phyloP scores from a whole-genome alignment of 2,329 filamentous ascomycete genomes.

The Alternaria burnsii region DNA sequence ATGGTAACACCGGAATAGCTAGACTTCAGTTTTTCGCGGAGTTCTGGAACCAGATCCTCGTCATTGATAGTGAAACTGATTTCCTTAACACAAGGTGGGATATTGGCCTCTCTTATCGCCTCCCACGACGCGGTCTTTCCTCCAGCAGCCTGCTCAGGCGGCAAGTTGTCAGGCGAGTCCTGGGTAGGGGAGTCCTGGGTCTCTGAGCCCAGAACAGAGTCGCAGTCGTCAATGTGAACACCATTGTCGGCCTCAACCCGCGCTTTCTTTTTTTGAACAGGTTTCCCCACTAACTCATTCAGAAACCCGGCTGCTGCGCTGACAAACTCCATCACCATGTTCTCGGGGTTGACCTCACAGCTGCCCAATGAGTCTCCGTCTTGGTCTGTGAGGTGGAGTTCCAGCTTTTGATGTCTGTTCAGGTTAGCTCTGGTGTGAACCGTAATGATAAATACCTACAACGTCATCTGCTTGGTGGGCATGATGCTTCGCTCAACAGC shows the following conservation, averaged over 20 bases:
- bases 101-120: background rate
- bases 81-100: conserved; percentile 11
- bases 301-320: background rate
- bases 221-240: background rate
- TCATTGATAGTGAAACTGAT: conserved; percentile 10
- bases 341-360: background rate
- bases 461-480: background rate
- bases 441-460: background rate
- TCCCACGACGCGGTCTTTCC: background rate
- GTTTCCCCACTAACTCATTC: background rate
- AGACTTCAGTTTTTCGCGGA: conserved; percentile 4
- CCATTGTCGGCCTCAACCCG: background rate
- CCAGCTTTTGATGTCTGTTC: background rate
- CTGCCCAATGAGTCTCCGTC: conserved; percentile 1
- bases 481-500: background rate
- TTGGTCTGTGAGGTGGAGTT: background rate
- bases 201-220: background rate
- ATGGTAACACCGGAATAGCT: conserved; percentile 12
- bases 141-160: background rate
- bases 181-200: background rate
- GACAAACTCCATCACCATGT: conserved; percentile 1
- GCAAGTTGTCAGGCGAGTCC: background rate
- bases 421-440: background rate
- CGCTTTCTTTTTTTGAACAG: background rate
- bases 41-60: conserved; percentile 3